Conservation (phyloP, 805 yeast species). For the Novakomyces olei region DNA sequence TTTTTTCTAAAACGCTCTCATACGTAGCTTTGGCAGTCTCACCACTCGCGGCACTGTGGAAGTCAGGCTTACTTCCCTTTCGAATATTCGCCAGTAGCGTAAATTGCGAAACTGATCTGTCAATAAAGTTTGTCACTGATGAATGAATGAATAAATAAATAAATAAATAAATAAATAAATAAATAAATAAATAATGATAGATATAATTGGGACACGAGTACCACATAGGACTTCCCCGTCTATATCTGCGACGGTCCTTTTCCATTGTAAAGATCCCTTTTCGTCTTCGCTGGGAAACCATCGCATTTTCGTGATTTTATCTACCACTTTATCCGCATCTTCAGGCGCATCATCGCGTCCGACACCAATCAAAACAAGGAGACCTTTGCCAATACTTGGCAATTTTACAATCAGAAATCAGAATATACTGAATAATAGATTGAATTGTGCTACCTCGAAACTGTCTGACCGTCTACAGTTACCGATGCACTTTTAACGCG, state of each 20-base stretch:
- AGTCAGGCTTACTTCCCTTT: slow-evolving; percentile 89
- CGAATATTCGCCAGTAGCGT: slow-evolving; percentile 67
- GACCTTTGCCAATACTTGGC: slow-evolving; percentile 36
- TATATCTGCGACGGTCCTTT: slow-evolving; percentile 38
- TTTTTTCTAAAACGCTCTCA: slow-evolving; percentile 26
- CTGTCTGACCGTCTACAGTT: slow-evolving; percentile 44
- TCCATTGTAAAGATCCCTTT: slow-evolving; percentile 73
- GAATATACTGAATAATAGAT: slow-evolving; percentile 6
- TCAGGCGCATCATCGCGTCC: slow-evolving; percentile 52
- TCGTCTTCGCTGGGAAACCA: slow-evolving; percentile 13
- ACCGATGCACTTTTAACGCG: slow-evolving; percentile 78
- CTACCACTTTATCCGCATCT: slow-evolving; percentile 48
- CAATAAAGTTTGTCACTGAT: not conserved
- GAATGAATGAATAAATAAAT: too few relatives aligned
- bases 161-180: too few relatives aligned
- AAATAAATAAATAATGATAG: too few relatives aligned
- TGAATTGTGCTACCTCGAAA: slow-evolving; percentile 34
- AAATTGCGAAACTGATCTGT: slow-evolving; percentile 59
- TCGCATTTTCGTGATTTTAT: slow-evolving; percentile 41
- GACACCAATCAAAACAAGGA: slow-evolving; percentile 68
- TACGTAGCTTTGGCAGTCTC: slow-evolving; percentile 23
- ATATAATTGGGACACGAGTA: slow-evolving; percentile 9
- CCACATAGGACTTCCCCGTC: slow-evolving; percentile 52
- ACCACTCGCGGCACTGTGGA: slow-evolving; percentile 64
- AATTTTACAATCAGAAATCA: not conserved